Evolutionary conservation across 177 flowering plant genomes (phyloP).

Genomic region (Vitis hybrid): DNA sequence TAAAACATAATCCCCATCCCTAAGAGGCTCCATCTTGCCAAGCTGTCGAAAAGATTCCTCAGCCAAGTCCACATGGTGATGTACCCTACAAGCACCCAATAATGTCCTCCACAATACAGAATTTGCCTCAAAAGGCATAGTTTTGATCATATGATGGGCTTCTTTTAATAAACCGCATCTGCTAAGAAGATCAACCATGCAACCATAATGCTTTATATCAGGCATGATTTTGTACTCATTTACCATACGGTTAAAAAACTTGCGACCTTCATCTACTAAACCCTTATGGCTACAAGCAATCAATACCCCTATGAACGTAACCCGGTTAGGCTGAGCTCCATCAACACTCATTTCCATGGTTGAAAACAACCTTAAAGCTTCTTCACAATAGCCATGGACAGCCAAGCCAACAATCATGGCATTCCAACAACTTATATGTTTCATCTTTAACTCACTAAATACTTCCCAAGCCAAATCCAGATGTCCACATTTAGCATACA

Average conservation of each 20-base stretch:
- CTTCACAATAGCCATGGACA: conserved; percentile 41
- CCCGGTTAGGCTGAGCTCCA: conserved; percentile 31
- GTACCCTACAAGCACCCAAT: conserved; percentile 43
- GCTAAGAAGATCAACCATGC: conserved; percentile 42
- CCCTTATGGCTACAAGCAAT: conserved; percentile 49
- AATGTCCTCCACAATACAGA: conserved; percentile 44
- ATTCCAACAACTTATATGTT: conserved; percentile 44
- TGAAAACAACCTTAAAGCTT: conserved; percentile 39
- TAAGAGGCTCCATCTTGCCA: conserved; percentile 26
- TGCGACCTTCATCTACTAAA: conserved; percentile 33
- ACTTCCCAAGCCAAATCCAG: conserved; percentile 34
- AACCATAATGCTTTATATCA: conserved; percentile 33
- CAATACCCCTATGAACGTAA: conserved; percentile 50
- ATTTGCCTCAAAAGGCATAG: conserved; percentile 30
- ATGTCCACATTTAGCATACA: conserved; percentile 50
- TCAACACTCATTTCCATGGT: conserved; percentile 24
- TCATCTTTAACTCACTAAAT: conserved; percentile 34
- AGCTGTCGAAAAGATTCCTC: conserved; percentile 34
- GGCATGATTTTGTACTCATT: conserved; percentile 35
- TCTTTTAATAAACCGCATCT: conserved; percentile 43
- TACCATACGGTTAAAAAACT: conserved; percentile 31
- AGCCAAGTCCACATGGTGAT: conserved; percentile 39
- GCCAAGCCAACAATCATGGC: conserved; percentile 55
- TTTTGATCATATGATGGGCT: conserved; percentile 30
- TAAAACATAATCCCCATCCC: conserved; percentile 38